Base-by-base conservation (phyloP, 2,329 filamentous ascomycete species). In the Xylariales sp. region DNA sequence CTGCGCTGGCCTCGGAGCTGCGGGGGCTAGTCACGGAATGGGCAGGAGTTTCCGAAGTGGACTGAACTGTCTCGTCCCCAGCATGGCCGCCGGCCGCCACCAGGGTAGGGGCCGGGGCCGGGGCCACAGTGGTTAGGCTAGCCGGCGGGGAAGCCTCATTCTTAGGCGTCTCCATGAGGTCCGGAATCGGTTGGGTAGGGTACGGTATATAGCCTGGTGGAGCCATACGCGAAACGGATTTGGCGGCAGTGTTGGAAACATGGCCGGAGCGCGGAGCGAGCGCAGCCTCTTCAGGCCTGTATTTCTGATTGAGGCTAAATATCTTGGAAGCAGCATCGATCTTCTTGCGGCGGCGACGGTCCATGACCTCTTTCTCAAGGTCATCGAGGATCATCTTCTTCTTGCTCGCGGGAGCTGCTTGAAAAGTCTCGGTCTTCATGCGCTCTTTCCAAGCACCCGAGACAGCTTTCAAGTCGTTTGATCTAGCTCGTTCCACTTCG, bases 381-480 rank as follows among this genome's bases (percentile, higher is more conserved):
- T 60, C 30, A 5, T 67, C 65, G 6, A 73, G 54, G 3, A 74
- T 70, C 32, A 3, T 64, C 45, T 18, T 45, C 10, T 30, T 39
- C 41, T 5, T 12, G 1, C 9, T 3, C 8, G 41, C 23, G 0
- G 34, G 1, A 2, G 70, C 65, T 28, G 59, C 58, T 58, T 68
- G 60, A 61, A 54, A 75, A 0, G 45, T 36, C n/a, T 72, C 54
- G 1, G 57, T 69, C 0, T 67, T 16, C 16, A 36, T 6, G 36
- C 50, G 50, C 0, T 64, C 36, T 16, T 73, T 72, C 73, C 68
- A 73, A 1, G 67, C 72, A 5, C 65, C 45, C 0, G 55, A 57
- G 18, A 77, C 62, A 1, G 75, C 73, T 48, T 76, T 76, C 12
- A 30, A 14, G 49, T 76, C 75, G 5, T 69, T 65, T 0, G 69